A percentile compares a stretch with the other conserved stretches of the same genome.
Conservation (phyloP, 768 basidiomycete genomes). For the Suillus plorans region DNA sequence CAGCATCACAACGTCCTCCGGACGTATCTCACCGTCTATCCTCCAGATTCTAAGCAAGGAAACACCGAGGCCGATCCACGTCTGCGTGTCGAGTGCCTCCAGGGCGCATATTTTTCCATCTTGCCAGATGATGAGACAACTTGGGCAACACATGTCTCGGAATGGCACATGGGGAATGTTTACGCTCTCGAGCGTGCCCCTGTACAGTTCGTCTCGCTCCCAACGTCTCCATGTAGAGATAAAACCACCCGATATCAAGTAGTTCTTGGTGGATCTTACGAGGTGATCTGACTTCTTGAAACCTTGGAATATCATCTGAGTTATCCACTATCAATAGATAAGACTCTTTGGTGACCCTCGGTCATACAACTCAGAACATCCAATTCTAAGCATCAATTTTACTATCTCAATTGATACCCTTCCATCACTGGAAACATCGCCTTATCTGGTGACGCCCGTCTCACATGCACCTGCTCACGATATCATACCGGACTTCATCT, state of each 20-base stretch:
- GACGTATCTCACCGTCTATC: constrained; percentile 58
- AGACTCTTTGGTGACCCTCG: constrained; percentile 80
- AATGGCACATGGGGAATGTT: constrained; percentile 88
- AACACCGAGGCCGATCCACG: constrained; percentile 34
- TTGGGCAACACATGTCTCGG: constrained; percentile 28
- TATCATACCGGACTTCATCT: constrained; percentile 66
- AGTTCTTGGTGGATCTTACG: constrained; percentile 81
- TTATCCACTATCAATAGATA: constrained; percentile 46
- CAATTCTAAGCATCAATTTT: constrained; percentile 57
- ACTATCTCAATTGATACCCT: constrained; percentile 41
- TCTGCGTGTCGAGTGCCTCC: constrained; percentile 60
- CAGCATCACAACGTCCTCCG: constrained; percentile 78
- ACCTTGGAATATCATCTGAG: constrained; percentile 4
- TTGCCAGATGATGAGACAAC: constrained; percentile 40
- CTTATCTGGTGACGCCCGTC: constrained; percentile 22
- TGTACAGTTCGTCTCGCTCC: constrained; percentile 49
- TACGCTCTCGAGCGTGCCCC: constrained; percentile 62
- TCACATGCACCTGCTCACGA: constrained; percentile 51
- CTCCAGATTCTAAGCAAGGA: constrained; percentile 31
- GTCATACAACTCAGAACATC: constrained; percentile 39
- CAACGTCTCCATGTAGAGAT: constrained; percentile 34
- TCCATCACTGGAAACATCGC: background rate
- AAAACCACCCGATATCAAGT: constrained; percentile 60
- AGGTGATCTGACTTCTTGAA: constrained; percentile 41
- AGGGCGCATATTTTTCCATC: constrained; percentile 77